Evolutionary conservation across 2,329 filamentous ascomycete genomes (phyloP), one percentile per base, ranked within the genome.

Genomic region (Cercospora sp.): DNA sequence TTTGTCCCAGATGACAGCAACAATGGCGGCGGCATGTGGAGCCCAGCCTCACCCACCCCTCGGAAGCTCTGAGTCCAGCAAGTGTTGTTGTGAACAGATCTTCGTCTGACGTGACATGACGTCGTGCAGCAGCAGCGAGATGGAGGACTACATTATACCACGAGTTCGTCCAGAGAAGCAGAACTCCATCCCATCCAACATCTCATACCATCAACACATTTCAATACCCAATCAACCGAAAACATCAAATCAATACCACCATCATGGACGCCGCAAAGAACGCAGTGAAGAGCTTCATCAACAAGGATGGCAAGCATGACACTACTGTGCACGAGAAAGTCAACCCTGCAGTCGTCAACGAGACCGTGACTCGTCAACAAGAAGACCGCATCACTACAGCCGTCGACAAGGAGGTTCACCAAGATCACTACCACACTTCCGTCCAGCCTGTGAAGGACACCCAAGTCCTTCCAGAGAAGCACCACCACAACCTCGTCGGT

Each of bases 341-440:
- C 51, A 84, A 86, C 49, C 85, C 86, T 0, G 66, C 71, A 16
- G 78, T 91, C 55, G 85, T 82, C 68, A 86, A 85, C 53, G 71
- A 71, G 69, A 72, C 70, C 9, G 59, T 73, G 21, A 68, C 63
- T 30, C 65, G 66, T n/a, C 84, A 86, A n/a, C 79, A 84, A 49
- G 88, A 90, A 65, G 88, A 91, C 75, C 80, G 89, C n/a, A 66
- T 73, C 49, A 84, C 82, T 21, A 89, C 86, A 1, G 89, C 88
- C 6, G 78, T 91, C 37, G 88, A 92, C 76, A 87, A 86, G 72
- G 90, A 92, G 73, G 81, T 91, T 3, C 89, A 92, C 76, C 89
- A 91, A 77, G 87, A 91, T 68, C 90, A 92, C 74, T 88, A 91
- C 77, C 89, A 92, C 77, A 90, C 88, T 58, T 88, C 87, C 0